Conservation (phyloP, 2,329 filamentous ascomycete species). For the Exophiala oligosperma region DNA sequence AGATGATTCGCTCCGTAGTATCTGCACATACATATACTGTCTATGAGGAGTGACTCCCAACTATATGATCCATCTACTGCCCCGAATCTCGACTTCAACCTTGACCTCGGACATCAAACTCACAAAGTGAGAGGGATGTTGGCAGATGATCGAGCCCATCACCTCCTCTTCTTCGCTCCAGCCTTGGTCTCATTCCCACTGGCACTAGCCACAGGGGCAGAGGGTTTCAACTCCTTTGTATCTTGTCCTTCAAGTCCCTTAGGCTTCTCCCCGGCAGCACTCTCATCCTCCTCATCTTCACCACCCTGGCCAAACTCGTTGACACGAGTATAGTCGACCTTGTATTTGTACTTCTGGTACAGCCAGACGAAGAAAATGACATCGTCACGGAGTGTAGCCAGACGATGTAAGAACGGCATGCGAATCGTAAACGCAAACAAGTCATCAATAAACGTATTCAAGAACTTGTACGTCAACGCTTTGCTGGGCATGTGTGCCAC, state of each 20-base stretch:
- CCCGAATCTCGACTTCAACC: too few relatives aligned
- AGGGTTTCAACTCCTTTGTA: constrained; percentile 27
- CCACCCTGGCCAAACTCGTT: constrained; percentile 99
- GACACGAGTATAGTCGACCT: constrained; percentile 83
- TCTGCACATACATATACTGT: too few relatives aligned
- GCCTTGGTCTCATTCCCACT: constrained; percentile 22
- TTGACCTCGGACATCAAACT: too few relatives aligned
- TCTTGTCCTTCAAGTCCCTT: constrained; percentile 26
- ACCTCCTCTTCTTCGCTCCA: constrained; percentile 28
- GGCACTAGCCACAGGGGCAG: constrained; percentile 21
- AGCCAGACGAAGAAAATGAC: constrained; percentile 98
- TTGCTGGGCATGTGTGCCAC: constrained; percentile 94
- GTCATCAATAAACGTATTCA: constrained; percentile 99
- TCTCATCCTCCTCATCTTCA: constrained; percentile 68
- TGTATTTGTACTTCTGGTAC: constrained; percentile 92
- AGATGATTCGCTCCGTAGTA: too few relatives aligned
- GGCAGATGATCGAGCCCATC: too few relatives aligned
- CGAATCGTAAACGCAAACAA: constrained; percentile 99
- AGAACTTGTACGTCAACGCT: constrained; percentile 97
- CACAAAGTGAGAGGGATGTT: too few relatives aligned
- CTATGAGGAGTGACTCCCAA: too few relatives aligned
- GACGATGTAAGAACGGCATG: constrained; percentile 90
- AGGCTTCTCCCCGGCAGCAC: background rate
- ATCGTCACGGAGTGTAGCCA: constrained; percentile 91
- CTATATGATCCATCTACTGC: too few relatives aligned